These are phyloP conservation scores for Cystobasidium onofrii DNA, from an alignment of 768 basidiomycete species.

Conservation along the genomic window DNA sequence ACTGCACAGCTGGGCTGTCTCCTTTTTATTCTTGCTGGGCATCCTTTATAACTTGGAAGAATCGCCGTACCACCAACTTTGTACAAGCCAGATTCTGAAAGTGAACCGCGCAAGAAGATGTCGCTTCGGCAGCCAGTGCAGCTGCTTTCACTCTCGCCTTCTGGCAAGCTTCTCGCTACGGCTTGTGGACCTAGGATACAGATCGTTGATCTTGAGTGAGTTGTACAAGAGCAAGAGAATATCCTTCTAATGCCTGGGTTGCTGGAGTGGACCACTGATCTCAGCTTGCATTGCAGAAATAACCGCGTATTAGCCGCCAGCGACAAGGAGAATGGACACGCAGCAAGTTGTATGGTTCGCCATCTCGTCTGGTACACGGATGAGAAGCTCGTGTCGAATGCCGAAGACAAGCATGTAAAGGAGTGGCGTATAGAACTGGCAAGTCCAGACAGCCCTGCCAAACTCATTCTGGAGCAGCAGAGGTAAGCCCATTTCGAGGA, in stretches of 20 bases:
- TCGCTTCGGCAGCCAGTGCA: conserved; percentile 16
- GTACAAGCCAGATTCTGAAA: not conserved
- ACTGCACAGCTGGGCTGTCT: not conserved
- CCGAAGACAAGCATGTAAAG: conserved; percentile 71
- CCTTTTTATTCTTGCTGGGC: conserved; percentile 5
- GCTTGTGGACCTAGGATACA: conserved; percentile 6
- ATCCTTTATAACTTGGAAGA: not conserved
- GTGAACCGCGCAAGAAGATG: not conserved
- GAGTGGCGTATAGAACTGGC: conserved; percentile 62
- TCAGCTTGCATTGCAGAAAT: not conserved
- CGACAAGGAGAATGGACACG: not conserved
- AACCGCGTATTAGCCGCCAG: not conserved
- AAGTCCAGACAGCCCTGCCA: conserved; percentile 57
- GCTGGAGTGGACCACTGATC: too few species aligned
- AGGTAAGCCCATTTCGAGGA: not conserved
- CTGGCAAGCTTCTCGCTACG: conserved; percentile 12
- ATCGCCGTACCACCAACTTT: not conserved
- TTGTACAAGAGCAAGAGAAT: not conserved
- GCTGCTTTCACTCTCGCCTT: conserved; percentile 13
- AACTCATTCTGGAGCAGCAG: conserved; percentile 32
- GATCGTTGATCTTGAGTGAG: conserved; percentile 16
- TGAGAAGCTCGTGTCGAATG: conserved; percentile 54
- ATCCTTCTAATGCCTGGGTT: too few species aligned
- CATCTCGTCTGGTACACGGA: conserved; percentile 34
- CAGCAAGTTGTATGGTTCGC: not conserved